phyloP scores from a whole-genome alignment of 441 rosid genomes.

The Manihot esculenta region DNA sequence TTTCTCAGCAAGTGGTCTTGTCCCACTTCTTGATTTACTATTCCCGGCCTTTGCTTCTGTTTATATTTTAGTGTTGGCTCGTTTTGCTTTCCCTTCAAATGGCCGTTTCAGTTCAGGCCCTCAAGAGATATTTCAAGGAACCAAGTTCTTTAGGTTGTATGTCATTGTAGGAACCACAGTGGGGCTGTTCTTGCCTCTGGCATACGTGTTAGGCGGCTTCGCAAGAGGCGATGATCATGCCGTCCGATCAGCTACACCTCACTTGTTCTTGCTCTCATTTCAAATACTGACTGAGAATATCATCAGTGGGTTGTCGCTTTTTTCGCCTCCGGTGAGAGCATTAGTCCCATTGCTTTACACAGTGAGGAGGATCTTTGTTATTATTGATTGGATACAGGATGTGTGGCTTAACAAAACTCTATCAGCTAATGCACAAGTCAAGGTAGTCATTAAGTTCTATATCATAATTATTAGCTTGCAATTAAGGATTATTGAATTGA shows the following conservation, averaged over 20 bases:
- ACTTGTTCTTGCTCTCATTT: constrained; percentile 73
- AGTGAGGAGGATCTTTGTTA: constrained; percentile 66
- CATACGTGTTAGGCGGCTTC: constrained; percentile 84
- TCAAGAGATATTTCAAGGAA: constrained; percentile 58
- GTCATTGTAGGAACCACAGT: constrained; percentile 65
- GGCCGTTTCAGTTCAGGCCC: constrained; percentile 30
- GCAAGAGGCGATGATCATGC: constrained; percentile 85
- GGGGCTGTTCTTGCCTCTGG: constrained; percentile 79
- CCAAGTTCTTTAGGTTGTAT: constrained; percentile 57
- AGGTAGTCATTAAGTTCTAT: constrained; percentile 35
- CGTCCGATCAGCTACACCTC: constrained; percentile 77
- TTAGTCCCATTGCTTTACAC: constrained; percentile 79
- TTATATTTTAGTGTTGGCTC: constrained; percentile 64
- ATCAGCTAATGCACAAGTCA: constrained; percentile 44
- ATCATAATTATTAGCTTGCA: neutral
- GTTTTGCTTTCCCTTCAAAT: constrained; percentile 64
- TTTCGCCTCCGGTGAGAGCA: constrained; percentile 83
- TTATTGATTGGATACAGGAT: constrained; percentile 63
- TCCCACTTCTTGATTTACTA: constrained; percentile 70
- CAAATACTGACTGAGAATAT: constrained; percentile 86
- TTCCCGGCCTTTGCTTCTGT: constrained; percentile 75
- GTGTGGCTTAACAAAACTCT: constrained; percentile 72
- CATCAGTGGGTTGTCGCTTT: constrained; percentile 62
- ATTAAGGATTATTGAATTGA: neutral
- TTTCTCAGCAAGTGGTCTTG: constrained; percentile 83